Evolutionary conservation across 1,139 yeast genomes (phyloP).

Genomic region (Suhomyces coccinellae): DNA sequence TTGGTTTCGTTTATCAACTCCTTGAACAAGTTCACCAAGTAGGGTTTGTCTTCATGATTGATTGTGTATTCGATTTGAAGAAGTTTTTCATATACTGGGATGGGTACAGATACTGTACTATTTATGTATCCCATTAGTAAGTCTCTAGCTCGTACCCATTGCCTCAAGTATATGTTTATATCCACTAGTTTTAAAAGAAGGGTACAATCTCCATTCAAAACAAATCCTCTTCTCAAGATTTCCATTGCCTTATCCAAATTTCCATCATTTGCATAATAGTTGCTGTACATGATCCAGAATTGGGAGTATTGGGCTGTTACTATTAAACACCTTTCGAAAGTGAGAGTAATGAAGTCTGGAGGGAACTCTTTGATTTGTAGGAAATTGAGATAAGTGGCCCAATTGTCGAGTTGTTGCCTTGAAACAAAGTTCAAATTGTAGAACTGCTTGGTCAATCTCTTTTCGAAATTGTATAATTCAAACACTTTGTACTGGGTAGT

Average conservation of each 20-base stretch:
- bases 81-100: conserved; percentile 39
- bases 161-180: conserved; percentile 33
- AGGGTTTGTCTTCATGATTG: conserved; percentile 24
- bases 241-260: conserved; percentile 36
- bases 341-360: conserved; percentile 32
- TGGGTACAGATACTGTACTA: conserved; percentile 30
- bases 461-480: conserved; percentile 66
- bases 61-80: conserved; percentile 37
- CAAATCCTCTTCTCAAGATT: conserved; percentile 35
- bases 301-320: conserved; percentile 53
- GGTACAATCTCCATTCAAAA: conserved; percentile 24
- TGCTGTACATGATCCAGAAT: conserved; percentile 64
- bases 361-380: conserved; percentile 42
- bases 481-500: conserved; percentile 61
- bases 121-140: conserved; percentile 29
- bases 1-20: conserved; percentile 25
- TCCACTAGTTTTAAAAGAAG: conserved; percentile 42
- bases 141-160: conserved; percentile 39
- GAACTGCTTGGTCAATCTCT: conserved; percentile 51
- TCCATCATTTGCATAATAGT: conserved; percentile 39
- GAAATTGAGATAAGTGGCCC: conserved; percentile 63
- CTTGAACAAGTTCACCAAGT: conserved; percentile 28
- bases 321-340: conserved; percentile 60
- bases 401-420: conserved; percentile 50
- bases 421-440: conserved; percentile 45